Base-by-base conservation (phyloP, 108 stramenopile species). In the Cyclotella atomus region DNA sequence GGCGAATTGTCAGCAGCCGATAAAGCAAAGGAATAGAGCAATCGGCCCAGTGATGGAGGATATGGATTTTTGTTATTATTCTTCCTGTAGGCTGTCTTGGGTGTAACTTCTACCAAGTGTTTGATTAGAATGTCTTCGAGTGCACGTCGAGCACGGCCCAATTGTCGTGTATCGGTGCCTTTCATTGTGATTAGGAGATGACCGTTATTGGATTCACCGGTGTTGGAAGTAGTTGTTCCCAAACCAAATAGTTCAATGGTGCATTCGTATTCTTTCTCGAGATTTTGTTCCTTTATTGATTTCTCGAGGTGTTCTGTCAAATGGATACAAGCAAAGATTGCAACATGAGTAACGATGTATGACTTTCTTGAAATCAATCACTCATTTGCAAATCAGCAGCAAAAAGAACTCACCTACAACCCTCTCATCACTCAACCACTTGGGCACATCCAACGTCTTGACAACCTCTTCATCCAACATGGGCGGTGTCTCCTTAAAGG, bases 261-360 rank as follows among this genome's bases (percentile, higher is more conserved):
- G 73, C 63, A 74, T 73, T 81, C 63, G 56, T 74, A 70, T 65
- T 81, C 80, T 28, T 64, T 34, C 55, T 81, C 80, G 52, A 81
- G 72, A 35, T 41, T 30, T 34, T 72, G 50, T 21, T 73, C 59
- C 19, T 64, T 59, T 55, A 67, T 68, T 53, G 45, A 35, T 3
- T 72, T 72, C 24, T 68, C 62, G 21, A 81, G 68, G 44, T 74
- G 52, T 29, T 44, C 79, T 80, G 14, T 29, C 0, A 36, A 25
- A 28, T 21, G 32, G 28, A 41, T 71, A 16, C 32, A 14, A 24
- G 62, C 20, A 15, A 9, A 33, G 6, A 30, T 29, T 25, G 27
- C 55, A 41, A 70, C 15, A 34, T 17, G n/a, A n/a, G n/a, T n/a
- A n/a, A n/a, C n/a, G n/a, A n/a, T n/a, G n/a, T n/a, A n/a, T n/a